phyloP scores from a whole-genome alignment of 1,284 basidiomycete genomes.

The Bondarzewia mesenterica region DNA sequence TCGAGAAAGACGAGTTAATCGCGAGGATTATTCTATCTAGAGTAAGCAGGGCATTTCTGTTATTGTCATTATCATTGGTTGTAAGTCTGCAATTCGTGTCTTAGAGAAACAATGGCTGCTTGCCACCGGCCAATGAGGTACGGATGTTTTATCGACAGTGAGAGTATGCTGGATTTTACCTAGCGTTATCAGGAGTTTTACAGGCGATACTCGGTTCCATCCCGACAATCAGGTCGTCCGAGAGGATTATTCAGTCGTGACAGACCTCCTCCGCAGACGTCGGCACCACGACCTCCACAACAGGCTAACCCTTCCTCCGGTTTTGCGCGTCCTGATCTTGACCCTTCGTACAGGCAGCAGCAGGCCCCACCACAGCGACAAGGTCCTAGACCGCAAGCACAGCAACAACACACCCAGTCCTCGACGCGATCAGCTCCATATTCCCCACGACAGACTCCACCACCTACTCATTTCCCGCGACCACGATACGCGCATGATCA shows the following conservation, averaged over 20 bases:
- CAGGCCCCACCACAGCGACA: conserved; percentile 1
- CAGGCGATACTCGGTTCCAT: conserved; percentile 58
- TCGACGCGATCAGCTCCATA: conserved; percentile 10
- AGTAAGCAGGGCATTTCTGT: conserved; percentile 29
- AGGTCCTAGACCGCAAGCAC: conserved; percentile 8
- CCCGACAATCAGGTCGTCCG: conserved; percentile 32
- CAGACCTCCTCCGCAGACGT: conserved; percentile 18
- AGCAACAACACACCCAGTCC: conserved; percentile 5
- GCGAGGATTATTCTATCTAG: conserved; percentile 50
- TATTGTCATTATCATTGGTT: not conserved
- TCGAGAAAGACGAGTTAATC: conserved; percentile 73
- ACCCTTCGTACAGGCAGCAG: conserved; percentile 19
- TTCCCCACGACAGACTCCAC: conserved; percentile 12
- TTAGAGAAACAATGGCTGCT: not conserved
- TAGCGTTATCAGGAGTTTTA: conserved; percentile 37
- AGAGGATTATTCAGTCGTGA: conserved; percentile 44
- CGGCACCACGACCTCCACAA: conserved; percentile 16
- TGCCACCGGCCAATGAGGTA: conserved; percentile 47
- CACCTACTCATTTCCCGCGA: conserved; percentile 16
- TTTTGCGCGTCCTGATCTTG: conserved; percentile 33
- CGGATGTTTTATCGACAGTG: not conserved
- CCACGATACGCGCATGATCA: conserved; percentile 10
- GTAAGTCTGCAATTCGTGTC: too few relatives aligned
- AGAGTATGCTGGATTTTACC: conserved; percentile 7
- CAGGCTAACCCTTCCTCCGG: conserved; percentile 17